These are phyloP conservation scores for Penicillium vulpinum DNA, from an alignment of 2,329 filamentous ascomycete species.

Conservation along the genomic window DNA sequence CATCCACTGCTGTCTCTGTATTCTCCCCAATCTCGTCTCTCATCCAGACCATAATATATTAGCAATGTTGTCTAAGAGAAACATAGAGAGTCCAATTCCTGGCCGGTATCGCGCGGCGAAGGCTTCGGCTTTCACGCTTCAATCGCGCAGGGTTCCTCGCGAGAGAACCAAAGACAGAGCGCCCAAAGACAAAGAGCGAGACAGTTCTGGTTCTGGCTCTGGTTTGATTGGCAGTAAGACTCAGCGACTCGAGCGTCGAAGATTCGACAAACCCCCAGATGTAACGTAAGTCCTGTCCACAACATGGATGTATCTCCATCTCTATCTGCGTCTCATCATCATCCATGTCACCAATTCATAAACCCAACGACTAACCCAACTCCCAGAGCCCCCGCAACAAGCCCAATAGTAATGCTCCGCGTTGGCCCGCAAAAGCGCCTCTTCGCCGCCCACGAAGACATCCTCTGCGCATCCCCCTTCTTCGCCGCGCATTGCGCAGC, in stretches of 20 bases:
- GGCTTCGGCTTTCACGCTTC: constrained; percentile 26
- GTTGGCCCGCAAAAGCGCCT: constrained; percentile 80
- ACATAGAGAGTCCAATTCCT: constrained; percentile 17
- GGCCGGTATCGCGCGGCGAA: constrained; percentile 46
- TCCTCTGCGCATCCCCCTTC: constrained; percentile 75
- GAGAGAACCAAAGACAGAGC: constrained; percentile 22
- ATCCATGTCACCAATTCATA: not conserved
- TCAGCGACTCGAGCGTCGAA: constrained; percentile 30
- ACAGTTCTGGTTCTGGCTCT: constrained; percentile 1
- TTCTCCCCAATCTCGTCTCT: not conserved
- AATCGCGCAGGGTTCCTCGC: constrained; percentile 33
- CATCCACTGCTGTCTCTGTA: constrained; percentile 2
- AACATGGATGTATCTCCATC: not conserved
- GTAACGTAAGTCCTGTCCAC: constrained; percentile 33
- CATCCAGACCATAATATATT: constrained; percentile 1
- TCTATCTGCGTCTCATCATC: not conserved
- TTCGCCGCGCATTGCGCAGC: constrained; percentile 67
- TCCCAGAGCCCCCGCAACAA: constrained; percentile 58
- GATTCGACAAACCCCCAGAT: constrained; percentile 35
- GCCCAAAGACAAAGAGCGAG: not conserved
- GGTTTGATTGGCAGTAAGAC: constrained; percentile 23
- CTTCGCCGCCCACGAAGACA: constrained; percentile 87
- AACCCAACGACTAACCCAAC: not conserved
- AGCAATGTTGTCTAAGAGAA: constrained; percentile 9
- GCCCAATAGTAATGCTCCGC: constrained; percentile 75